Conservation (phyloP, 257 asterid genomes). For the Solanum arcanum region DNA sequence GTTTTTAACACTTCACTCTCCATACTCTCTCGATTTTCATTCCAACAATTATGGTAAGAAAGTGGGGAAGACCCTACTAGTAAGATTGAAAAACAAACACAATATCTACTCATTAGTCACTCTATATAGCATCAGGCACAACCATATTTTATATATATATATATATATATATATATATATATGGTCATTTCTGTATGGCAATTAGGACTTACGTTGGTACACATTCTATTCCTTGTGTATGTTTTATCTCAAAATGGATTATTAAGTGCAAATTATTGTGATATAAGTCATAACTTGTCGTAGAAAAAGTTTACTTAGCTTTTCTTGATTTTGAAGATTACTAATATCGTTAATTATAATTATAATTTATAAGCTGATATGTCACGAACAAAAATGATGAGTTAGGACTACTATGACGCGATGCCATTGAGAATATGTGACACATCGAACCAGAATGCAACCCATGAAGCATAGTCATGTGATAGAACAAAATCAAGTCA, state of each 20-base stretch:
- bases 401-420: too few relatives aligned
- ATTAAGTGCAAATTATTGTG: background rate
- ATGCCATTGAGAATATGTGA: too few relatives aligned
- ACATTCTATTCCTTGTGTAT: background rate
- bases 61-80: background rate
- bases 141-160: background rate
- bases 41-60: conserved; percentile 43
- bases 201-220: background rate
- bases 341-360: background rate
- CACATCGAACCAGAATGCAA: too few relatives aligned
- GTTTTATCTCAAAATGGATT: background rate
- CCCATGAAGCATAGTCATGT: too few relatives aligned
- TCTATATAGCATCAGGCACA: background rate
- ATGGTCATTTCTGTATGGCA: background rate
- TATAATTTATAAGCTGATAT: background rate
- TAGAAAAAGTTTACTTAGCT: background rate
- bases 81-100: background rate
- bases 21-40: conserved; percentile 46
- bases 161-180: too few relatives aligned
- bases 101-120: background rate
- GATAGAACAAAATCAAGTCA: background rate
- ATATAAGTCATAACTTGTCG: too few relatives aligned
- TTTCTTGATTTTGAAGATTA: too few relatives aligned
- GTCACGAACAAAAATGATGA: background rate
- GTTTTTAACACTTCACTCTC: conserved; percentile 54